Percentiles rank a stretch among this genome's conserved stretches.
These are phyloP conservation scores for Fomes fomentarius DNA, from an alignment of 1,284 basidiomycete genomes.

Conservation along the genomic window DNA sequence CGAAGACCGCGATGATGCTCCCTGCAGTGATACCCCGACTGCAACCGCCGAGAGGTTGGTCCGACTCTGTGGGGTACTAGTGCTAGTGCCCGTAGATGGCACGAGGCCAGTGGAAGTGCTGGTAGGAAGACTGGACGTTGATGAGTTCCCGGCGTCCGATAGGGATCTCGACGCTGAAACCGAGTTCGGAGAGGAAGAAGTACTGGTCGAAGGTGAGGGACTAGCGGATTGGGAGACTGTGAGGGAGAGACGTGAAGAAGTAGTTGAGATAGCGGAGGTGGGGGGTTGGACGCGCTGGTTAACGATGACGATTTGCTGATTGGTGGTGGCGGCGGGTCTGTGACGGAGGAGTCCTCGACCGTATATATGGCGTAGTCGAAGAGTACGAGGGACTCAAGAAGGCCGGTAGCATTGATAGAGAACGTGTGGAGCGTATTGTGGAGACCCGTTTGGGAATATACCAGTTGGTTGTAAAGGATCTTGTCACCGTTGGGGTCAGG, in stretches of 20 bases:
- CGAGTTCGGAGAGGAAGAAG: not conserved
- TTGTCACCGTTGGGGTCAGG: not conserved
- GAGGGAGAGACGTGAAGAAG: not conserved
- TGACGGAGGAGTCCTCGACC: not conserved
- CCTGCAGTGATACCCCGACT: slow-evolving; percentile 1
- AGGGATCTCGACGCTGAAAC: not conserved
- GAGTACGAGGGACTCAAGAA: not conserved
- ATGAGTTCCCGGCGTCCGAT: not conserved
- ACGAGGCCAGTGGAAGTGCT: not conserved
- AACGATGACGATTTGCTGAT: too few species aligned
- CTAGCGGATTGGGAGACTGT: not conserved
- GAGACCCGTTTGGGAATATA: slow-evolving; percentile 5
- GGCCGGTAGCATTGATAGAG: not conserved
- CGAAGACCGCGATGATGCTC: not conserved
- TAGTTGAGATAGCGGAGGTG: not conserved
- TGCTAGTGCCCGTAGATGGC: not conserved
- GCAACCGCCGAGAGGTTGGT: not conserved
- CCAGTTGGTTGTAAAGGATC: not conserved
- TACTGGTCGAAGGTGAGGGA: not conserved
- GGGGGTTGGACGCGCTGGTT: not conserved
- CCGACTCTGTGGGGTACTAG: not conserved
- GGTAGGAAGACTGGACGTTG: not conserved
- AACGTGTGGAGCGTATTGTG: slow-evolving; percentile 7
- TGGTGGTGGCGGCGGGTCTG: too few species aligned
- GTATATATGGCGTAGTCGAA: slow-evolving; percentile 16